phyloP scores from a whole-genome alignment of 495 filamentous ascomycete species.

The Hypoxylon fuscum region DNA sequence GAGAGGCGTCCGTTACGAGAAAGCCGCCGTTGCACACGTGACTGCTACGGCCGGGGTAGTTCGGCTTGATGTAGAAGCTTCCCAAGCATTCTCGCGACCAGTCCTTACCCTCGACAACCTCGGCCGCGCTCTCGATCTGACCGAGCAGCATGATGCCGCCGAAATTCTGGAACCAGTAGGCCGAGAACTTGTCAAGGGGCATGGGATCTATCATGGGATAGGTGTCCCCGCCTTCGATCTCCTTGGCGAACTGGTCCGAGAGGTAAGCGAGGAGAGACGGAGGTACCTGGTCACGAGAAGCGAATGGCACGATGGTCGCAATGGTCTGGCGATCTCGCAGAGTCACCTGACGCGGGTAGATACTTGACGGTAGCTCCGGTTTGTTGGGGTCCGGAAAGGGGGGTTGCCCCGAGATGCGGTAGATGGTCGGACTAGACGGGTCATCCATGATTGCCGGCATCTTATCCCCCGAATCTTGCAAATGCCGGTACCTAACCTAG shows the following conservation, averaged over 20 bases:
- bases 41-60: slow-evolving; percentile 94
- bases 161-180: slow-evolving; percentile 97
- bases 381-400: slow-evolving; percentile 71
- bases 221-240: slow-evolving; percentile 95
- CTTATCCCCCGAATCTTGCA: slow-evolving; percentile 32
- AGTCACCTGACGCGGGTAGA: slow-evolving; percentile 84
- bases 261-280: slow-evolving; percentile 80
- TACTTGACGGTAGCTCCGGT: slow-evolving; percentile 70
- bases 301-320: slow-evolving; percentile 90
- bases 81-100: slow-evolving; percentile 90
- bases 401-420: slow-evolving; percentile 67
- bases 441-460: slow-evolving; percentile 94
- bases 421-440: slow-evolving; percentile 68
- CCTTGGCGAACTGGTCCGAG: slow-evolving; percentile 85
- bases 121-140: slow-evolving; percentile 66
- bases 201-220: slow-evolving; percentile 91
- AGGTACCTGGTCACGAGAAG: slow-evolving; percentile 77
- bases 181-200: slow-evolving; percentile 75
- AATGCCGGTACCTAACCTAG: slow-evolving; percentile 24
- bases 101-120: slow-evolving; percentile 73
- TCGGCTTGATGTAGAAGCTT: slow-evolving; percentile 96
- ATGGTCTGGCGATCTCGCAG: slow-evolving; percentile 89
- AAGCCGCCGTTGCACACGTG: slow-evolving; percentile 98
- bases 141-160: slow-evolving; percentile 93
- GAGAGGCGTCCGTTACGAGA: slow-evolving; percentile 86